These are phyloP conservation scores for Hibiscus trionum DNA, from an alignment of 345 rosid species.

Conservation along the genomic window DNA sequence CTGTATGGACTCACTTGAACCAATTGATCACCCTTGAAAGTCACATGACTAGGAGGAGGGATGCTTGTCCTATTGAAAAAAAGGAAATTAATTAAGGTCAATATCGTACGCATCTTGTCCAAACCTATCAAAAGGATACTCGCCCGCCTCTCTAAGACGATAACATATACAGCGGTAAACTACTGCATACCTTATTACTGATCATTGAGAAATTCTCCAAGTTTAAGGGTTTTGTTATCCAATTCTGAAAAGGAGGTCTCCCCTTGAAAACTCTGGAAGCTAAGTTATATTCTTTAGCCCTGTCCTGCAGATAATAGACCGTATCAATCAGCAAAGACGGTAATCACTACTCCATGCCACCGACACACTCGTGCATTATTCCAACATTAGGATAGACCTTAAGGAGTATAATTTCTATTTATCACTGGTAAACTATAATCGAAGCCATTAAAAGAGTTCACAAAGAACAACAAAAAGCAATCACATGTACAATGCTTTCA, in stretches of 20 bases:
- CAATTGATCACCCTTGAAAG: neutral
- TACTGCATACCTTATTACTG: conserved; percentile 11
- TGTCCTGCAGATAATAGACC: conserved; percentile 39
- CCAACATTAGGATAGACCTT: neutral
- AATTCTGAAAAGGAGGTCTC: conserved; percentile 33
- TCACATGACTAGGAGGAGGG: neutral
- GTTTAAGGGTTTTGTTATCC: conserved; percentile 39
- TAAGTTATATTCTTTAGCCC: conserved; percentile 40
- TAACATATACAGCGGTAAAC: neutral
- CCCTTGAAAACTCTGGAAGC: conserved; percentile 35
- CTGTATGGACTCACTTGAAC: neutral
- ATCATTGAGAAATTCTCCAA: conserved; percentile 33
- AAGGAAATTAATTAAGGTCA: neutral
- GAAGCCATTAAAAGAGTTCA: neutral
- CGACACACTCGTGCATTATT: neutral
- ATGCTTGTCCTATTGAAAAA: neutral
- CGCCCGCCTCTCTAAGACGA: neutral
- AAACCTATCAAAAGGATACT: neutral
- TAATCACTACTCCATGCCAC: neutral
- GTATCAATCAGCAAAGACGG: neutral
- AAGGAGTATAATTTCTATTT: neutral
- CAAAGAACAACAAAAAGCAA: neutral
- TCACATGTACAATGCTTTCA: neutral
- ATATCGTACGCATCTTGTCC: neutral
- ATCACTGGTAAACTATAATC: neutral